A percentile compares a stretch with the other conserved stretches of the same genome.
phyloP scores from a whole-genome alignment of 225 moss, liverwort and hornwort species.

The Pseudisothecium myosuroides region DNA sequence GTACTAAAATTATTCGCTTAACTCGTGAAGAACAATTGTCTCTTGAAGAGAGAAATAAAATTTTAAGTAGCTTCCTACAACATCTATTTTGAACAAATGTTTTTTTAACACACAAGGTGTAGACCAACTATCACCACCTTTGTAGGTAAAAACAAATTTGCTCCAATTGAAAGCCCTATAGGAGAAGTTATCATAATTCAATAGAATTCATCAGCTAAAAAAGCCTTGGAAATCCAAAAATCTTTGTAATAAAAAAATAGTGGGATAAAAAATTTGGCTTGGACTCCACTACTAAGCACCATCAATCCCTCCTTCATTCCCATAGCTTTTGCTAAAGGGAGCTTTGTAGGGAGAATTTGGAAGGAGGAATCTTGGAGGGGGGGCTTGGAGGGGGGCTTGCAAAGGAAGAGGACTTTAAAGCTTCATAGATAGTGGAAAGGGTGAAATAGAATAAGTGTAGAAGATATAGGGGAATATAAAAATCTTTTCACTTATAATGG shows the following conservation, averaged over 20 bases:
- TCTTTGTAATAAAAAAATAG: not conserved
- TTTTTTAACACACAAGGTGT: not conserved
- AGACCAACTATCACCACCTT: accelerated
- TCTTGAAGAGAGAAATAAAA: accelerated
- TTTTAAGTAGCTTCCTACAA: not conserved
- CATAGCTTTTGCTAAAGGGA: not conserved
- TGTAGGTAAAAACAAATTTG: not conserved
- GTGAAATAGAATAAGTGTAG: not conserved
- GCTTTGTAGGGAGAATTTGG: too few species aligned
- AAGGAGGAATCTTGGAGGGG: too few species aligned
- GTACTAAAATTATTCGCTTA: not conserved
- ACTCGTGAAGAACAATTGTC: not conserved
- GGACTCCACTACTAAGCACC: not conserved
- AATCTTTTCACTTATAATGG: not conserved
- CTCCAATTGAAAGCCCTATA: accelerated
- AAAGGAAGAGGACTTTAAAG: not conserved
- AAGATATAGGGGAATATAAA: accelerated
- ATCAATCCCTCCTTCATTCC: not conserved
- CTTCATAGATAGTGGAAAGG: accelerated
- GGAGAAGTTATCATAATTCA: accelerated
- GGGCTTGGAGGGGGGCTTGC: too few species aligned
- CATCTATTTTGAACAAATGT: not conserved
- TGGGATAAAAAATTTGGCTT: accelerated
- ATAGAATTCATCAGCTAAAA: not conserved
- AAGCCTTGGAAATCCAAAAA: not conserved